Evolutionary conservation across 1,284 basidiomycete species (phyloP), one percentile per base, ranked within the genome.

Genomic region (Cryptococcus hybrid): DNA sequence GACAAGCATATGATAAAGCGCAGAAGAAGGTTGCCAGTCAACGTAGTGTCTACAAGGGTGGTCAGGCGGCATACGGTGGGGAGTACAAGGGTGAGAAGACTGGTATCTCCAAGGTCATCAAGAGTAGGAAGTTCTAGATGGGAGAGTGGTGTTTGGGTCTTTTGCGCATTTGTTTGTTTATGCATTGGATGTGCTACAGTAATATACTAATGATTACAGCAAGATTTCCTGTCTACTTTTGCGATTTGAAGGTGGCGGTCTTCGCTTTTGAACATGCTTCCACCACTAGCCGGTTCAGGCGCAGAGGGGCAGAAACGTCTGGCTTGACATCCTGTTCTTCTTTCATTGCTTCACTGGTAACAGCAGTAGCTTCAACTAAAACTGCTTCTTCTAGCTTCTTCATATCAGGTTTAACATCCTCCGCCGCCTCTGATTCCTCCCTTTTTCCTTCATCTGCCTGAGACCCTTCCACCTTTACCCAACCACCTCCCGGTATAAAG

Each of bases 1-100:
- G 90, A 50, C 83, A 88, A 76, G 88, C 85, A 70, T 97, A 88
- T 82, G 92, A 93, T 71, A 88, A 95, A 79, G 93, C 92, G 59
- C 89, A 94, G 82, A 91, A 89, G 81, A 92, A 88, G 78, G 81
- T 96, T 15, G 82, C 86, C 34, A 92, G 88, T 36, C 90, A 93
- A 78, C 88, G 90, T 74, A 86, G 92, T 18, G 84, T 92, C 34
- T 96, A 86, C 84, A 93, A 89, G 76, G 91, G 91, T 59, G 90
- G 91, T 38, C 80, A 89, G 58, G 83, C 73, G 9, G 74, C 77
- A 6, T 70, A 78, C 40, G 73, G 71, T 2, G 79, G 80, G 1
- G 65, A 71, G 38, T 84, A 84, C 67, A 67, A 73, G 30, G 83
- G 83, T 64, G 83, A 84, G 66, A 79, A 79, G 71, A 82, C 79